phyloP scores from a whole-genome alignment of 371 early-diverging fungal species.

The Cokeromyces recurvatus region DNA sequence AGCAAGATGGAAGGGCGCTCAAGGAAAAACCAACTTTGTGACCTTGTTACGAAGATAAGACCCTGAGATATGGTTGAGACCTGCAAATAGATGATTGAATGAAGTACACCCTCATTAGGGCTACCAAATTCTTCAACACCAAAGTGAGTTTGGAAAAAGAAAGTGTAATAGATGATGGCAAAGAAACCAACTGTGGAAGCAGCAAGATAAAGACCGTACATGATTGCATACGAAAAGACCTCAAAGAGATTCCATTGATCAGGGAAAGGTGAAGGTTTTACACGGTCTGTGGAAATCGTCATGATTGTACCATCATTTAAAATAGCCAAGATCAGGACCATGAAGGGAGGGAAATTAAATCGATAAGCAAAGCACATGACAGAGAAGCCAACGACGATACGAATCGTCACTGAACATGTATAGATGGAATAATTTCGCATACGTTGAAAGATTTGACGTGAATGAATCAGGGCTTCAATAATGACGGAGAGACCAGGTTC shows the following conservation, averaged over 20 bases:
- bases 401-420: conserved; percentile 47
- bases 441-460: conserved; percentile 59
- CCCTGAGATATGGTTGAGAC: conserved; percentile 53
- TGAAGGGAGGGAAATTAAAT: conserved; percentile 50
- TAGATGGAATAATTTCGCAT: conserved; percentile 50
- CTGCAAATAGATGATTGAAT: conserved; percentile 50
- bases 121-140: conserved; percentile 26
- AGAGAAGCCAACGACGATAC: conserved; percentile 47
- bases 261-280: conserved; percentile 40
- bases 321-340: conserved; percentile 45
- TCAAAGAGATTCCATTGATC: conserved; percentile 46
- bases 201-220: conserved; percentile 41
- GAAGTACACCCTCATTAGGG: conserved; percentile 38
- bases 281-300: conserved; percentile 46
- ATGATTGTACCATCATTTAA: conserved; percentile 47
- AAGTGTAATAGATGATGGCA: conserved; percentile 26
- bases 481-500: conserved; percentile 67
- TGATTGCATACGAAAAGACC: conserved; percentile 41
- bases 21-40: conserved; percentile 43
- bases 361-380: conserved; percentile 43
- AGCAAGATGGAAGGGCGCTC: conserved; percentile 48
- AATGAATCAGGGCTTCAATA: conserved; percentile 50
- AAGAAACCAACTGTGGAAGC: conserved; percentile 39
- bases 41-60: conserved; percentile 52
- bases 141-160: conserved; percentile 36